Evolutionary conservation across 1,139 yeast species (phyloP).

Genomic region (Candida neerlandica): DNA sequence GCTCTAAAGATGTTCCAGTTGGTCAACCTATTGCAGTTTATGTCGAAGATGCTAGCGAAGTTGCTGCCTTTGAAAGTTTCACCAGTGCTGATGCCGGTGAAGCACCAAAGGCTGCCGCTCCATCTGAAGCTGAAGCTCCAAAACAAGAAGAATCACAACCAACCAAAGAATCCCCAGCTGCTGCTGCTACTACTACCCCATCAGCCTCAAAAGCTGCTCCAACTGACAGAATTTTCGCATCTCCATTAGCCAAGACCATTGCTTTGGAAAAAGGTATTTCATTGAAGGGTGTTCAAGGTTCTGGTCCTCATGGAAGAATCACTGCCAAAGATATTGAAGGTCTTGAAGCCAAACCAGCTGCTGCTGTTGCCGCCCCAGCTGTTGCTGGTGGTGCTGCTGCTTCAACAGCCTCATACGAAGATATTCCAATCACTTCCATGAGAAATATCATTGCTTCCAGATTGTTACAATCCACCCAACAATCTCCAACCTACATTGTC

Average conservation of each 20-base stretch:
- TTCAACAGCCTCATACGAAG: constrained; percentile 65
- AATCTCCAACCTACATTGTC: constrained; percentile 89
- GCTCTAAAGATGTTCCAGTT: constrained; percentile 87
- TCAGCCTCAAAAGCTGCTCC: constrained; percentile 24
- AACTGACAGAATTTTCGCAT: constrained; percentile 80
- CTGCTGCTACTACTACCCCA: constrained; percentile 35
- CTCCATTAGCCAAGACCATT: constrained; percentile 91
- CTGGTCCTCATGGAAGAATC: constrained; percentile 96
- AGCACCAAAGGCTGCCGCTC: constrained; percentile 39
- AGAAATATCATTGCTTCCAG: constrained; percentile 93
- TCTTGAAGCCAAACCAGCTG: constrained; percentile 43
- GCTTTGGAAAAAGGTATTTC: constrained; percentile 94
- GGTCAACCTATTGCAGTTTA: constrained; percentile 96
- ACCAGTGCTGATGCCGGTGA: constrained; percentile 82
- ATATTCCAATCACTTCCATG: constrained; percentile 87
- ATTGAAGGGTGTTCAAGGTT: constrained; percentile 80
- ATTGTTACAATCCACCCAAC: constrained; percentile 80
- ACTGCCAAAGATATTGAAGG: constrained; percentile 86
- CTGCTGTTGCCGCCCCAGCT: constrained; percentile 46
- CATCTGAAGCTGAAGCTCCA: constrained; percentile 39
- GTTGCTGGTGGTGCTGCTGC: constrained; percentile 47
- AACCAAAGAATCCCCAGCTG: constrained; percentile 22
- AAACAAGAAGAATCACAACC: constrained; percentile 24
- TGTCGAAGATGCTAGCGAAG: constrained; percentile 85
- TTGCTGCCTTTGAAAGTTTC: constrained; percentile 83